Conservation (phyloP, 2,329 filamentous ascomycete genomes). For the Trichoderma gracile region DNA sequence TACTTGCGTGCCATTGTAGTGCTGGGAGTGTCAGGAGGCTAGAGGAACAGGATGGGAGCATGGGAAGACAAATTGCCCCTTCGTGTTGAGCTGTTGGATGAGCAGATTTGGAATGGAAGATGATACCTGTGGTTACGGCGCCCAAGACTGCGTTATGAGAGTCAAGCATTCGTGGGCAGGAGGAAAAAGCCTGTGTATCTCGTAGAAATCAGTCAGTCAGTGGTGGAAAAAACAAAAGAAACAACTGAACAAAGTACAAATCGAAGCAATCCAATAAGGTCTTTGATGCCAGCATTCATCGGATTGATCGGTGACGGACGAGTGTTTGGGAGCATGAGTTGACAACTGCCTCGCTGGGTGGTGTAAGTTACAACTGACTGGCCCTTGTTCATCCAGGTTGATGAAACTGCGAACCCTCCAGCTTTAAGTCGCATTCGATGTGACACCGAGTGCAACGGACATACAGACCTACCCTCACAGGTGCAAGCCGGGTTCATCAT, state of each 20-base stretch:
- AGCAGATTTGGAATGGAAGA: not conserved
- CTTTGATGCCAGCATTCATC: not conserved
- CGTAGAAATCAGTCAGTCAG: not conserved
- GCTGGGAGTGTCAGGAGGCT: not conserved
- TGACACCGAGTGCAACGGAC: not conserved
- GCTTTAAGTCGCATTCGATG: too few species aligned
- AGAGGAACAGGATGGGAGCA: not conserved
- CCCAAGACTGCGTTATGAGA: not conserved
- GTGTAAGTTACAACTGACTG: too few species aligned
- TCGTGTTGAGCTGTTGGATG: not conserved
- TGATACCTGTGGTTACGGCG: not conserved
- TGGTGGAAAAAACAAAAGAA: constrained; percentile 1
- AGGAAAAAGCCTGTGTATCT: not conserved
- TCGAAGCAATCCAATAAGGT: not conserved
- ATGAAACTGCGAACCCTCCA: too few species aligned
- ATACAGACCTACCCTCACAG: too few species aligned
- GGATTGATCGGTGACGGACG: not conserved
- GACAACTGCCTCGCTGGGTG: too few species aligned
- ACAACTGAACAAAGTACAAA: not conserved
- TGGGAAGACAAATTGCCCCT: not conserved
- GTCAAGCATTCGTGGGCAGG: not conserved
- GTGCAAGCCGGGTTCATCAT: too few species aligned
- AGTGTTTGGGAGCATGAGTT: too few species aligned
- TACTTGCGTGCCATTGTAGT: not conserved
- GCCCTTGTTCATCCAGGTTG: too few species aligned